phyloP scores from a whole-genome alignment of 1,139 yeast species.

The Debaryomyces subglobosus region DNA sequence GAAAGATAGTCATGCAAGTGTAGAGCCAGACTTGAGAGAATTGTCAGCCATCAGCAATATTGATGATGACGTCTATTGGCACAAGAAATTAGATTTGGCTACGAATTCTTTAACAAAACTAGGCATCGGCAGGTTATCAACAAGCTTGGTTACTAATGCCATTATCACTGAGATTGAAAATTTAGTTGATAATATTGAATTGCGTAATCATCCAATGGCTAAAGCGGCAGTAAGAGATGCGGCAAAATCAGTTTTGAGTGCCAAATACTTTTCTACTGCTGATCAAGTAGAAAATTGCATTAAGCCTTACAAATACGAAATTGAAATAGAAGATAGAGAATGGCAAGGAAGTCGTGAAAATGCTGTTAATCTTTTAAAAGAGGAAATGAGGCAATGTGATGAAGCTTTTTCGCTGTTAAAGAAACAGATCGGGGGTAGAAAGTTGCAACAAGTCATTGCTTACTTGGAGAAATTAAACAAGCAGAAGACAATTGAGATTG shows the following conservation, averaged over 20 bases:
- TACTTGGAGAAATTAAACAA: slow-evolving; percentile 59
- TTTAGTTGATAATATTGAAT: slow-evolving; percentile 70
- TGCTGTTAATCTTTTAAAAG: slow-evolving; percentile 70
- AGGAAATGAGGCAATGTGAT: slow-evolving; percentile 84
- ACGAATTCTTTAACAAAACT: slow-evolving; percentile 84
- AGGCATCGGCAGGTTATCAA: slow-evolving; percentile 90
- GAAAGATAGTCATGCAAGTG: slow-evolving; percentile 16
- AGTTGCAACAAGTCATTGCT: slow-evolving; percentile 78
- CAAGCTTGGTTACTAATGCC: slow-evolving; percentile 79
- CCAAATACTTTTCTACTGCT: slow-evolving; percentile 87
- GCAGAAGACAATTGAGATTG: slow-evolving; percentile 48
- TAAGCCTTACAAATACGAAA: slow-evolving; percentile 95
- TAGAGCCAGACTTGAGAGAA: slow-evolving; percentile 58
- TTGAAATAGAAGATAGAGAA: slow-evolving; percentile 93
- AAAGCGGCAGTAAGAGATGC: slow-evolving; percentile 82
- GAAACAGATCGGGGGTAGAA: slow-evolving; percentile 77
- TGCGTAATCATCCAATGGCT: slow-evolving; percentile 84
- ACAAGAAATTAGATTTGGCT: slow-evolving; percentile 79
- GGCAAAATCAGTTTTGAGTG: slow-evolving; percentile 73
- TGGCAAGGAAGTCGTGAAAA: slow-evolving; percentile 86
- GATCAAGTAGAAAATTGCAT: slow-evolving; percentile 98
- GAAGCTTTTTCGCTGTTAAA: slow-evolving; percentile 64
- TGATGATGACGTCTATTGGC: slow-evolving; percentile 83
- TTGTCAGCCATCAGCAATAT: slow-evolving; percentile 50
- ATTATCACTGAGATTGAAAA: slow-evolving; percentile 76